Conservation (phyloP, 768 basidiomycete genomes). For the Terana coerulea region DNA sequence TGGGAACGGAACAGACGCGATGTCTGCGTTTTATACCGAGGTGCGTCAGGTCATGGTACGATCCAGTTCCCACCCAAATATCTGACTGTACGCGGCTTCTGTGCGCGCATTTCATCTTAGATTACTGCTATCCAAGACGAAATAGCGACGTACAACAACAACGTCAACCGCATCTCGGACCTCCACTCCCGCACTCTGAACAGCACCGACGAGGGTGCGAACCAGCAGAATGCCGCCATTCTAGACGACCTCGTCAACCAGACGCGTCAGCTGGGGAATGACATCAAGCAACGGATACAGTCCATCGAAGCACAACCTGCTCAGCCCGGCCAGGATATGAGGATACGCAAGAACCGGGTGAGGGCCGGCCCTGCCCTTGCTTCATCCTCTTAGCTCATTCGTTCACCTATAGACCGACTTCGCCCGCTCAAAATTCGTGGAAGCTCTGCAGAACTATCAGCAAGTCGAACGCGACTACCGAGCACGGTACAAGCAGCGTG, state of each 20-base stretch:
- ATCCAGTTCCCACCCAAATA: not conserved
- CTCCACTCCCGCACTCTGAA: constrained; percentile 73
- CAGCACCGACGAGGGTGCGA: constrained; percentile 66
- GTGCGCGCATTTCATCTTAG: constrained; percentile 41
- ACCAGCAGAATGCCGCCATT: constrained; percentile 56
- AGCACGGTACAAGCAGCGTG: constrained; percentile 71
- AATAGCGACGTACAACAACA: constrained; percentile 62
- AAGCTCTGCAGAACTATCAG: constrained; percentile 83
- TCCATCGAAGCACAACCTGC: constrained; percentile 64
- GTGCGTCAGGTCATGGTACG: constrained; percentile 20
- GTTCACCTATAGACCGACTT: constrained; percentile 13
- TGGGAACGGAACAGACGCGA: constrained; percentile 20
- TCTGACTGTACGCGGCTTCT: too few relatives aligned
- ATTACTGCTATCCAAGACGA: constrained; percentile 74
- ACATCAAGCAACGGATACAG: constrained; percentile 71
- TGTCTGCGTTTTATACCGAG: constrained; percentile 30
- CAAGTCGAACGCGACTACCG: constrained; percentile 79
- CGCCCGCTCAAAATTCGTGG: constrained; percentile 57
- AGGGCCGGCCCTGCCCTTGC: constrained; percentile 13
- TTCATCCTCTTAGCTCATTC: not conserved
- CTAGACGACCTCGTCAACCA: constrained; percentile 68
- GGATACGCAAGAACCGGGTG: constrained; percentile 78
- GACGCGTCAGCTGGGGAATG: constrained; percentile 65
- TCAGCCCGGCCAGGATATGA: constrained; percentile 60
- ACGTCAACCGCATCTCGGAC: constrained; percentile 65